Evolutionary conservation across 2,329 filamentous ascomycete species (phyloP).

Genomic region (Seiridium cupressi): DNA sequence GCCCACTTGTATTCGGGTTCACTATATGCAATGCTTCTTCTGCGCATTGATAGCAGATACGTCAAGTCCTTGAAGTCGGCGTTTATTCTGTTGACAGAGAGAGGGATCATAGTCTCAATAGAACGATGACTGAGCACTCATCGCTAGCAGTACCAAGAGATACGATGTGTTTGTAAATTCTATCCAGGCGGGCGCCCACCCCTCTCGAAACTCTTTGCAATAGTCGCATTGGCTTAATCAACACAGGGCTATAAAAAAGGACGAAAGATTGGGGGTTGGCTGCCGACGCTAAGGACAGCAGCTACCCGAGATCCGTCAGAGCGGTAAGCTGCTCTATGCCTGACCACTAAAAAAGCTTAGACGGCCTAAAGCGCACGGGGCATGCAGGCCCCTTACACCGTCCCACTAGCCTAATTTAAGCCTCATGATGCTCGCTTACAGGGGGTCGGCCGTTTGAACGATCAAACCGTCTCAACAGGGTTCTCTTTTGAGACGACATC

Average conservation of each 20-base stretch:
- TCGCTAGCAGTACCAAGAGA: too few relatives aligned
- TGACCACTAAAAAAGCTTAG: slow-evolving; percentile 1
- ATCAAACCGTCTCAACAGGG: slow-evolving; percentile 7
- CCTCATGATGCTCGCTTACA: background rate
- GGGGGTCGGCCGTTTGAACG: background rate
- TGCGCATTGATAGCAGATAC: too few relatives aligned
- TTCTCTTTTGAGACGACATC: slow-evolving; percentile 2
- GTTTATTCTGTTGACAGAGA: too few relatives aligned
- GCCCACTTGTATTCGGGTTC: too few relatives aligned
- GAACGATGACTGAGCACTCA: too few relatives aligned
- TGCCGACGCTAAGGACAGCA: background rate
- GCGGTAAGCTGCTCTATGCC: background rate
- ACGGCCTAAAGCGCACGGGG: background rate
- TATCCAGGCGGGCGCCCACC: too few relatives aligned
- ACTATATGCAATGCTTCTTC: too few relatives aligned
- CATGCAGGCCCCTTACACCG: background rate
- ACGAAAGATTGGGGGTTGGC: background rate
- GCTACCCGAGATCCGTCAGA: background rate
- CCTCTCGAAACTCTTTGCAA: too few relatives aligned
- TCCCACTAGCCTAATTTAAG: slow-evolving; percentile 4
- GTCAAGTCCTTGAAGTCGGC: too few relatives aligned
- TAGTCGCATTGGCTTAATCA: background rate
- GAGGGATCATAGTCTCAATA: too few relatives aligned
- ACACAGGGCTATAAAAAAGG: background rate
- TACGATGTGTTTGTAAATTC: too few relatives aligned